Evolutionary conservation across 1,284 basidiomycete genomes (phyloP), one percentile per base, ranked within the genome.

Genomic region (Pascua sp.): DNA sequence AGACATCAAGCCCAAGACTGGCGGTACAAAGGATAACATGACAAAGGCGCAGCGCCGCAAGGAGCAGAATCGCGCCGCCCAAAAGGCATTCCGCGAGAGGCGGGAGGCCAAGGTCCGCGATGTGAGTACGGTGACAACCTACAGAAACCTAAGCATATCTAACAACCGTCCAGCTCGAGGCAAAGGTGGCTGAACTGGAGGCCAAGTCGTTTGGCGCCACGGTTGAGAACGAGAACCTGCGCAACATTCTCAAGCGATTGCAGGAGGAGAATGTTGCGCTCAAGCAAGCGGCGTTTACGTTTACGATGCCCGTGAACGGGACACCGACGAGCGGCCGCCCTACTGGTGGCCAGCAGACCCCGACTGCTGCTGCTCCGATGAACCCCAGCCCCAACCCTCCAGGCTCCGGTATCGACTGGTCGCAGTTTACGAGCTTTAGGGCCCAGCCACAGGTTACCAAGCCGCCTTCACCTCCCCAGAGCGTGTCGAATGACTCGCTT

Each of bases 41-140:
- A 68, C 56, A 43, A 77, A 77, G 59, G 73, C 75, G 7, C 68
- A 70, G 39, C 68, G 71, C 43, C 64, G 78, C 37, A 78, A 78
- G 66, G 77, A 78, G 55, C 77, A 78, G 64, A 78, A 78, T 55
- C 64, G 78, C 32, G 73, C 74, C 1, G 78, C 78, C 1, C 78
- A 79, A 62, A 76, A 77, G 57, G 77, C 77, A 0, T 79, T 79
- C 68, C 61, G 78, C 13, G 77, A 79, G 59, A 59, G 78, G 10
- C 64, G 75, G 11, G 78, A 79, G 60, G 68, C 69, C 15, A 71
- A 73, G 41, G 77, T 78, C 56, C 73, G 72, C 53, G 72, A 76
- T 53, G 76, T 77, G 59, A 69, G 76, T 69, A 18, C 3, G n/a
- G 18, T 18, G 8, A 15, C 9, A 38, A 8, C 24, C 24, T 32